Conservation (phyloP, 352 stramenopile species). For the Globisporangium okanoganense region DNA sequence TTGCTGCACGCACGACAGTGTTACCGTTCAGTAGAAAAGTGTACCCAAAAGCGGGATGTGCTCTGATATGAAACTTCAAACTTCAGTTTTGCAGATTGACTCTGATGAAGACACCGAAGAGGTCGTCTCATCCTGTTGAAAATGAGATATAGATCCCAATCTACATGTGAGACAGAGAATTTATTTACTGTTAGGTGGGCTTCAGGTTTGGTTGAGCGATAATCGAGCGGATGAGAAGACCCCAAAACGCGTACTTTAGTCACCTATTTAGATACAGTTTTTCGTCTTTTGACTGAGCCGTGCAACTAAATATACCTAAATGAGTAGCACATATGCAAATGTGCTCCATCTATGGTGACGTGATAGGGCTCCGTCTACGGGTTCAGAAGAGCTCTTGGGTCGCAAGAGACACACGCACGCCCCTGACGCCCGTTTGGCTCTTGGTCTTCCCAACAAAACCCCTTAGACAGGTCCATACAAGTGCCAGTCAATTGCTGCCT, state of each 20-base stretch:
- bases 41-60: too few relatives aligned
- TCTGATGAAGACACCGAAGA: not conserved
- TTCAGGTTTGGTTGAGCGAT: not conserved
- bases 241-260: not conserved
- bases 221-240: slow-evolving; percentile 1
- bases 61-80: not conserved
- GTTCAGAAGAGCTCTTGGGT: not conserved
- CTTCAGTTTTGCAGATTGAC: not conserved
- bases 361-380: not conserved
- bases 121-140: not conserved
- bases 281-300: too few relatives aligned
- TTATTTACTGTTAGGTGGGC: too few relatives aligned
- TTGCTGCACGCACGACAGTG: too few relatives aligned
- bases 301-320: not conserved
- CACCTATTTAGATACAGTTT: not conserved
- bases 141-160: not conserved
- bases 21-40: too few relatives aligned
- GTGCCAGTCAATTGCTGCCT: not conserved
- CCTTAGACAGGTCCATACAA: not conserved
- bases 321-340: not conserved
- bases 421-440: too few relatives aligned
- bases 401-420: not conserved
- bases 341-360: not conserved
- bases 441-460: not conserved
- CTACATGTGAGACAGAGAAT: not conserved